phyloP scores from a whole-genome alignment of 768 basidiomycete species.

The Kwoniella heveanensis region DNA sequence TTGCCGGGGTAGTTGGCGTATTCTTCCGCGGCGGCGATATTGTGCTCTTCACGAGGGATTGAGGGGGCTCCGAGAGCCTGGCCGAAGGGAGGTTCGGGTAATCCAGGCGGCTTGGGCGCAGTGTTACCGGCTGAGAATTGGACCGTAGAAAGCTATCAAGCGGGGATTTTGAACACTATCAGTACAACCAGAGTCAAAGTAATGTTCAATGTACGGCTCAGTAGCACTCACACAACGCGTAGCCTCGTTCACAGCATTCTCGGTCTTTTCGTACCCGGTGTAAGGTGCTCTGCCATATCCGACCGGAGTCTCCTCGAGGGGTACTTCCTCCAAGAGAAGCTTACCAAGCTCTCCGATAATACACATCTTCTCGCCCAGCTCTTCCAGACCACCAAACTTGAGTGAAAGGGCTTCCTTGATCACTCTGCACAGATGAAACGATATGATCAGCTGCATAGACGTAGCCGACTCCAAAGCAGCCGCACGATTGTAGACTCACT shows the following conservation, averaged over 20 bases:
- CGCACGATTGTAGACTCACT: no score
- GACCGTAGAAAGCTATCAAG: slow-evolving; percentile 37
- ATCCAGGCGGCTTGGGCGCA: slow-evolving; percentile 36
- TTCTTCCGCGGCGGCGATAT: slow-evolving; percentile 45
- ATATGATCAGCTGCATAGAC: no score
- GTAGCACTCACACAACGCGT: slow-evolving; percentile 52
- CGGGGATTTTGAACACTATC: no score
- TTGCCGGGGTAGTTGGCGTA: slow-evolving; percentile 44
- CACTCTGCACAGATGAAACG: slow-evolving; percentile 45
- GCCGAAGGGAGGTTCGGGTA: slow-evolving; percentile 31
- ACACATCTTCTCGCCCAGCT: slow-evolving; percentile 80
- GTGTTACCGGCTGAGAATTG: slow-evolving; percentile 35
- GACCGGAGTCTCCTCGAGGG: slow-evolving; percentile 76
- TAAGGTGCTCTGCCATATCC: slow-evolving; percentile 76
- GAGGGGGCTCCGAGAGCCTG: slow-evolving; percentile 22
- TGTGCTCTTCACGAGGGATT: slow-evolving; percentile 21
- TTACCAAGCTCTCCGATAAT: slow-evolving; percentile 63
- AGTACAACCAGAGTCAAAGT: no score
- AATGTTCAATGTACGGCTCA: neutral
- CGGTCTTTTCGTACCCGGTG: slow-evolving; percentile 64
- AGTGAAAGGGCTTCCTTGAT: slow-evolving; percentile 72
- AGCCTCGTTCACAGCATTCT: slow-evolving; percentile 67
- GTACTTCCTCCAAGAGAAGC: slow-evolving; percentile 68
- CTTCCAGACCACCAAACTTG: slow-evolving; percentile 84
- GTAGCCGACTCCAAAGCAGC: no score